Evolutionary conservation across 129 eudicot species (phyloP).

Genomic region (Centrapalus pauciflorus): DNA sequence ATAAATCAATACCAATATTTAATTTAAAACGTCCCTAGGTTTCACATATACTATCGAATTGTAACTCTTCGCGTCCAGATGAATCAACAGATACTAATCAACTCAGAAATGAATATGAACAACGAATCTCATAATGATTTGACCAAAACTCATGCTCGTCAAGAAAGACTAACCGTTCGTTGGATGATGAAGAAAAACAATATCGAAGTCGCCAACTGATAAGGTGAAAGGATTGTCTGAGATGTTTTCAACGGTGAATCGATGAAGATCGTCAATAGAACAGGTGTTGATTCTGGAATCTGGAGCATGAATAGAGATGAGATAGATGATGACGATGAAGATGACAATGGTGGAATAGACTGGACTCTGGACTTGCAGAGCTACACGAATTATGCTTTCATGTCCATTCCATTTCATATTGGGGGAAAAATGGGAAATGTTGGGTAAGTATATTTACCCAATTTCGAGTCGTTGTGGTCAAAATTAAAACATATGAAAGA

Average conservation of each 20-base stretch:
- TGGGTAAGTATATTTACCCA: neutral
- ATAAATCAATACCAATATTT: neutral
- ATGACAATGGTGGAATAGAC: neutral
- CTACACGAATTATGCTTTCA: constrained; percentile 21
- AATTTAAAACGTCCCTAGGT: constrained; percentile 1
- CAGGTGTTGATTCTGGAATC: constrained; percentile 16
- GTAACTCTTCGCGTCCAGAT: neutral
- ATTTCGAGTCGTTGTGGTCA: neutral
- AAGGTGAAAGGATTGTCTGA: neutral
- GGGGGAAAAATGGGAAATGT: constrained; percentile 12
- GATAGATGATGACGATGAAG: neutral
- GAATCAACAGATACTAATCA: neutral
- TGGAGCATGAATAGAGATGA: constrained; percentile 9
- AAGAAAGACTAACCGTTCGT: constrained; percentile 13
- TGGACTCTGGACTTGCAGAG: constrained; percentile 29
- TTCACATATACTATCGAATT: constrained; percentile 6
- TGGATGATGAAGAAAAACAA: constrained; percentile 7
- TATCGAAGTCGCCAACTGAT: constrained; percentile 4
- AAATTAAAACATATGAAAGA: too few species aligned
- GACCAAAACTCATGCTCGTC: neutral
- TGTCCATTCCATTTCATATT: constrained; percentile 19
- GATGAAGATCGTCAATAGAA: constrained; percentile 11
- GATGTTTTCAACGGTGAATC: constrained; percentile 1
- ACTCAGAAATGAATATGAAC: neutral
- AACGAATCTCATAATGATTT: constrained; percentile 1